Base-by-base conservation (phyloP, 2,329 filamentous ascomycete genomes). In the Botrytis medusae region DNA sequence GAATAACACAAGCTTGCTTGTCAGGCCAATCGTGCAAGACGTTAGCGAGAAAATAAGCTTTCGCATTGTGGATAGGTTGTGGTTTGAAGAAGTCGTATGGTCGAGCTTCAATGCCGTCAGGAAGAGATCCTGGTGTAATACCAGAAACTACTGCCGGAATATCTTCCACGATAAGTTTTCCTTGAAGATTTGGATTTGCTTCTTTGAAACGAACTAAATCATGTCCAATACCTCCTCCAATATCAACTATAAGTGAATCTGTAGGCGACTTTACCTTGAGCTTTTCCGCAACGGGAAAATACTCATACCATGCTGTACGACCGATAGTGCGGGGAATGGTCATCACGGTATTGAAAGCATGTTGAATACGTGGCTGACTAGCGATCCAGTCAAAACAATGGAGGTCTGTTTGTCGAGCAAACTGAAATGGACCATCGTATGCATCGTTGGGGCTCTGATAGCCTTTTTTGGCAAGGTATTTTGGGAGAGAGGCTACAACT, bases 271-370 rank as follows among this genome's bases (percentile, higher is more conserved):
- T 18, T 22, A 62, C 74, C n/a, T 57, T 29, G 4, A 74, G 54
- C 22, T 75, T 72, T 14, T 64, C 63, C 5, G 65, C 46, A 48
- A 71, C 40, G 20, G 75, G 72, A 25, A 74, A 73, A 29, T 71
- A 72, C 25, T 73, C 62, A 32, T 72, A 71, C 75, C 75, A 76
- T 20, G 57, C 25, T 60, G 20, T 59, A 29, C 40, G 62, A 42
- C 2, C 40, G 44, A 16, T 32, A 18, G 37, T 60, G 5, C 74
- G 73, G 2, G 69, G 42, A 5, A 77, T 72, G 6, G 18, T 51
- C 75, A 77, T 76, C 1, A 73, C n/a, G 9, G 73, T 61, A 25
- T 75, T 75, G 48, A 75, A 75, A 40, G 74, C 73, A 14, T 75
- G 46, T 63, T 76, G 75, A 1, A 73, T 69, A 12, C 29, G 48